Conservation (phyloP, 768 basidiomycete species). For the Pisolithus orientalis region DNA sequence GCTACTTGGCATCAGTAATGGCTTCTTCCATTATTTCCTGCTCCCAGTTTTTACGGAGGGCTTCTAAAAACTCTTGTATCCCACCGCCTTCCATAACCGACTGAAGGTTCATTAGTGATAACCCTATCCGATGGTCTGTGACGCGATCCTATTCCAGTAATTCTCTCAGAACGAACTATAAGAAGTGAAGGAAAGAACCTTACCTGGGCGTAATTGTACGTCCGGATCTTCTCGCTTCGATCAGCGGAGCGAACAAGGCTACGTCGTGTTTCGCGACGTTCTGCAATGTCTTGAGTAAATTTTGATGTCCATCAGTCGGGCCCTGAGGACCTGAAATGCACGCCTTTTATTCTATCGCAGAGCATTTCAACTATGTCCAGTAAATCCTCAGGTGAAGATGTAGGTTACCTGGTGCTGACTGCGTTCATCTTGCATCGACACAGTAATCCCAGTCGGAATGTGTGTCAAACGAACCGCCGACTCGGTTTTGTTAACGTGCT, state of each 20-base stretch:
- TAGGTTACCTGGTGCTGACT: conserved; percentile 80
- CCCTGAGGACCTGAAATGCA: conserved; percentile 85
- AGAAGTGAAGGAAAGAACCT: background rate
- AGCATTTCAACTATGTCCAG: background rate
- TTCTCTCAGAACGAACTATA: background rate
- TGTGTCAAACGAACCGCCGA: conserved; percentile 95
- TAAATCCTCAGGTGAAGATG: background rate
- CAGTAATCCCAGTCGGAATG: conserved; percentile 85
- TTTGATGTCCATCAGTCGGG: conserved; percentile 79
- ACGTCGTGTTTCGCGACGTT: conserved; percentile 61
- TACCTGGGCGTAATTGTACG: conserved; percentile 91
- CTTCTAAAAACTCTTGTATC: conserved; percentile 50
- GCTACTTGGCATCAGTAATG: conserved; percentile 21
- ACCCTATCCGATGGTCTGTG: conserved; percentile 85
- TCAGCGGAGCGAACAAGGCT: conserved; percentile 78
- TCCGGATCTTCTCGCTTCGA: conserved; percentile 90
- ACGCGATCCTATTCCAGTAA: conserved; percentile 62
- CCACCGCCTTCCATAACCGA: conserved; percentile 65
- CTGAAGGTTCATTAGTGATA: conserved; percentile 63
- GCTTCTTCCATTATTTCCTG: conserved; percentile 51
- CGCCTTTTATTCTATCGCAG: conserved; percentile 74
- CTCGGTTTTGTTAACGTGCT: conserved; percentile 99
- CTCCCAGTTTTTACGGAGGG: conserved; percentile 50
- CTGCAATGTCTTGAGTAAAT: conserved; percentile 60
- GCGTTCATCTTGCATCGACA: conserved; percentile 97